Evolutionary conservation across 2,329 filamentous ascomycete species (phyloP), one percentile per base, ranked within the genome.

Genomic region (Thermoascus crustaceus): DNA sequence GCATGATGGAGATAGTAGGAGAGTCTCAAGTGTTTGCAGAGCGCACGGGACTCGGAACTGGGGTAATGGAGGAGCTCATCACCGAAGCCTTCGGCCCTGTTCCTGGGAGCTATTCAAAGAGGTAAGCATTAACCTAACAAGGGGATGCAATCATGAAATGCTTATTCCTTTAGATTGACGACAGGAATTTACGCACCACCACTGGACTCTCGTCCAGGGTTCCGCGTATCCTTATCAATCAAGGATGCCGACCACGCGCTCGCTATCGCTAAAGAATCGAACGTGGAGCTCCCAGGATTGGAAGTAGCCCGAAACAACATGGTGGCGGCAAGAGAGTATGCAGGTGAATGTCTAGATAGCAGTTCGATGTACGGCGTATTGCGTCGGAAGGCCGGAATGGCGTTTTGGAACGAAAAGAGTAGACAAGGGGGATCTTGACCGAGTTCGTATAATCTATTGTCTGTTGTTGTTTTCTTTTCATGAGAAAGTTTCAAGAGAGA

Each of bases 11-110:
- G 48, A 58, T 62, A 9, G 60, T 68, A 27, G 57, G 60, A 3
- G 65, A 68, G 44, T 58, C 61, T 1, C 65, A 68, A 40, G 64
- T 68, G 20, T 67, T 68, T 36, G 65, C 64, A 10, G 64, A 68
- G 40, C 60, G 63, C 45, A 65, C 61, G 3, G 64, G 63, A 3
- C 52, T 68, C n/a, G 64, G 63, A 7, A 58, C 58, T 1, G 52
- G 48, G 2, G 52, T 55, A 3, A 59, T 67, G 52, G 63, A 67
- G 40, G 58, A 61, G 18, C 50, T 68, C 39, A 64, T 68, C 32
- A 54, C 51, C 0, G 60, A 64, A 30, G 62, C 59, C n/a, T 66
- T 67, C 41, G 64, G 63, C 4, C 54, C 61, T 18, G 58, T 66
- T 13, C 52, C 61, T 3, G 61, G 61, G 4, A 58, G 60, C 4